Evolutionary conservation across 2,329 filamentous ascomycete genomes (phyloP).

Genomic region (Raffaelea arxii): DNA sequence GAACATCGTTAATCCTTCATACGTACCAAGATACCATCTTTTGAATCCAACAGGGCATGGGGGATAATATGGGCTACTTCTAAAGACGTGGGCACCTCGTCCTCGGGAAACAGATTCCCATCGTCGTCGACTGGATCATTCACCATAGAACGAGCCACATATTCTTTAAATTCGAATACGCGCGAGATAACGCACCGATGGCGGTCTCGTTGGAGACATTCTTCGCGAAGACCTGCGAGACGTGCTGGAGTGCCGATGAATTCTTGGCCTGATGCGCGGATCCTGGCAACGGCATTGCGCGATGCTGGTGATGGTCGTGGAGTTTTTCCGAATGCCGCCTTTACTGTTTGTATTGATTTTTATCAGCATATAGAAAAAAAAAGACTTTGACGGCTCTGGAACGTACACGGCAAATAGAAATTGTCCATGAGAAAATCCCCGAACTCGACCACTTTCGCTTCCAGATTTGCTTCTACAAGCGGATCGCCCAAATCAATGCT

Average conservation of each 20-base stretch:
- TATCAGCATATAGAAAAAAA: too few relatives aligned
- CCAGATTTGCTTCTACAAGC: too few relatives aligned
- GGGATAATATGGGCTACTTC: conserved; percentile 3
- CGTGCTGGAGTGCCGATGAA: conserved; percentile 16
- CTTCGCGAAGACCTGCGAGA: conserved; percentile 15
- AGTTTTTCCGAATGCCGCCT: conserved; percentile 15
- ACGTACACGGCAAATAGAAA: conserved; percentile 14
- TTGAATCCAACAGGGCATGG: too few relatives aligned
- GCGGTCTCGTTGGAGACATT: conserved; percentile 19
- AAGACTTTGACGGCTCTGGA: background rate
- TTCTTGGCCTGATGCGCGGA: conserved; percentile 10
- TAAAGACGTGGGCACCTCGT: background rate
- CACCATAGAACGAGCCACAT: conserved; percentile 3
- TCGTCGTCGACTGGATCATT: conserved; percentile 16
- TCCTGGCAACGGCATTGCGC: conserved; percentile 14
- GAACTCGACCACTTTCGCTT: conserved; percentile 13
- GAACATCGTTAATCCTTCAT: too few relatives aligned
- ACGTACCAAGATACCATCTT: too few relatives aligned
- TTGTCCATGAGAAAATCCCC: conserved; percentile 17
- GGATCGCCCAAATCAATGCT: background rate
- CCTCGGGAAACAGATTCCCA: conserved; percentile 10
- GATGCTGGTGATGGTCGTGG: conserved; percentile 16
- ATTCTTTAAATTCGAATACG: conserved; percentile 13
- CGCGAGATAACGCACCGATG: conserved; percentile 19
- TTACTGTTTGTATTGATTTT: conserved; percentile 13